Base-by-base conservation (phyloP, 306 rosid genomes). In the Psophocarpus tetragonolobus region DNA sequence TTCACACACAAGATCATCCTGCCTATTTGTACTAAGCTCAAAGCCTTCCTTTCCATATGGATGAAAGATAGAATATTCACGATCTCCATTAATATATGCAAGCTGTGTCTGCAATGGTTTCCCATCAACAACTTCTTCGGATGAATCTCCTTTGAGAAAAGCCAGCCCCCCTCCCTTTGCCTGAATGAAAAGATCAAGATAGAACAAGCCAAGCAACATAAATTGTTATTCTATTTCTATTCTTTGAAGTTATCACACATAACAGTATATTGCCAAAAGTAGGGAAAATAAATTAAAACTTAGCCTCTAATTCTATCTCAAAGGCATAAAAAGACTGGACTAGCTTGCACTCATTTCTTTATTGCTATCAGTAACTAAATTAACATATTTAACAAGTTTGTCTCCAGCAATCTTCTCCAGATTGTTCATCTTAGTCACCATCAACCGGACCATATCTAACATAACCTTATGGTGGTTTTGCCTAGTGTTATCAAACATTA, bases 81-180 rank as follows among this genome's bases (percentile, higher is more conserved):
- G 99, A 84, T 92, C 91, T 50, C 92, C 88, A 66, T 91, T 87
- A 74, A 95, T 78, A 73, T 89, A 95, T 14, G 77, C 96, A 73
- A 95, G 90, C 62, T 85, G 80, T 17, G 76, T 72, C 61, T 82
- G 75, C 4, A 68, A 81, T 54, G 76, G 39, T 44, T 83, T 86
- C 56, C 79, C 87, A 80, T 85, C 91, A 45, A 20, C 36, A 58
- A 48, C 73, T 77, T 44, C 75, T 72, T 85, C 76, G 70, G 84
- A 68, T 4, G 41, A 47, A 78, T 86, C 69, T 63, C 80, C 84
- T 74, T 81, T 85, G 64, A 95, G 81, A 76, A 92, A 92, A 60
- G 90, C 87, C 85, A 95, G 83, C 6, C 90, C 87, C 44, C 99
- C 99, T 78, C 97, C 99, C 75, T 79, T 84, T 64, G 97, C 96